phyloP scores from a whole-genome alignment of 2,329 filamentous ascomycete species.

The Madurella fahalii region DNA sequence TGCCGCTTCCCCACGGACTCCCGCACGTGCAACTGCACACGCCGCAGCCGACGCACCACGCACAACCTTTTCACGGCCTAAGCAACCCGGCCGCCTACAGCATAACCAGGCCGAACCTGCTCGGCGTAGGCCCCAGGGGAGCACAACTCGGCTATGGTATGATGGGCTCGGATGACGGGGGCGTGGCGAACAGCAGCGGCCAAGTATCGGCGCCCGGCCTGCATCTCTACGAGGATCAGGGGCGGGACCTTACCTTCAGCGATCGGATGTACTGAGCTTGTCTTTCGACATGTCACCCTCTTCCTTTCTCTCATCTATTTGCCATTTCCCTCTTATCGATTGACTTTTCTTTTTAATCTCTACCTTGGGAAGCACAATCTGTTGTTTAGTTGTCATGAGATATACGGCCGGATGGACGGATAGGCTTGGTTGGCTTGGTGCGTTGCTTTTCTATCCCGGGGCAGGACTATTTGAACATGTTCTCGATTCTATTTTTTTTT shows the following conservation, averaged over 20 bases:
- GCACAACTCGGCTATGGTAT: conserved; percentile 40
- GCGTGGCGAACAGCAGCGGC: conserved; percentile 31
- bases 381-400: not conserved
- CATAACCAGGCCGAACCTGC: conserved; percentile 26
- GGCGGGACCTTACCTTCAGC: conserved; percentile 39
- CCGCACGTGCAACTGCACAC: conserved; percentile 14
- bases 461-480: conserved; percentile 9
- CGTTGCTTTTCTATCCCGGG: not conserved
- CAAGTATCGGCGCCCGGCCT: conserved; percentile 34
- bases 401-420: not conserved
- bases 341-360: not conserved
- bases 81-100: conserved; percentile 34
- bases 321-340: not conserved
- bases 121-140: conserved; percentile 29
- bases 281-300: not conserved
- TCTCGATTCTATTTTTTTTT: not conserved
- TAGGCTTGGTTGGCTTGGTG: not conserved
- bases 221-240: conserved; percentile 42
- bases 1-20: conserved; percentile 12
- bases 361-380: not conserved
- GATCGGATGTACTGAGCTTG: conserved; percentile 43
- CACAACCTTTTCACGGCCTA: conserved; percentile 26
- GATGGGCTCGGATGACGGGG: conserved; percentile 44
- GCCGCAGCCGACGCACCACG: conserved; percentile 12
- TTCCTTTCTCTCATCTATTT: not conserved